A percentile compares a stretch with the other conserved stretches of the same genome.
phyloP scores from a whole-genome alignment of 179 eudicot species.

The Corrigiola litoralis region DNA sequence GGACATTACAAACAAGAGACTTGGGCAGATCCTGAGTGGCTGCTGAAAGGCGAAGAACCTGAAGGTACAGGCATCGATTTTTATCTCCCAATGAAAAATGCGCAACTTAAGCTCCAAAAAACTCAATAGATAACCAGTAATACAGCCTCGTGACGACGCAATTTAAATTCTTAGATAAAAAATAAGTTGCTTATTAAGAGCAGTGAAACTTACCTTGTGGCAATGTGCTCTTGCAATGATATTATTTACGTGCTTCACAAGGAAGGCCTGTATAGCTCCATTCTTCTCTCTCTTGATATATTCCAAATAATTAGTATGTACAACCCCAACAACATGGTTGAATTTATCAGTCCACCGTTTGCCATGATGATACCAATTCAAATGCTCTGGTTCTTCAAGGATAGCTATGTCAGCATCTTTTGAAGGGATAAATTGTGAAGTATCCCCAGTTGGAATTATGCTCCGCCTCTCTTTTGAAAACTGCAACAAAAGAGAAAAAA shows the following conservation, averaged over 20 bases:
- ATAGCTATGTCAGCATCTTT: slow-evolving; percentile 97
- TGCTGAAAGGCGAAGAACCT: slow-evolving; percentile 97
- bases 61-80: slow-evolving; percentile 12
- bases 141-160: no score
- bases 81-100: slow-evolving; percentile 13
- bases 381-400: slow-evolving; percentile 96
- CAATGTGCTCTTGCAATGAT: slow-evolving; percentile 81
- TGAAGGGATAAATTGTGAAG: slow-evolving; percentile 74
- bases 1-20: slow-evolving; percentile 87
- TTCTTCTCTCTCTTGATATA: slow-evolving; percentile 97
- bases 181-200: no score
- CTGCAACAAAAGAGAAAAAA: no score
- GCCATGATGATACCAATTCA: slow-evolving; percentile 99
- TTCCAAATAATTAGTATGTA: slow-evolving; percentile 96
- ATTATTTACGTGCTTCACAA: slow-evolving; percentile 87
- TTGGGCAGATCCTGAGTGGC: slow-evolving; percentile 97
- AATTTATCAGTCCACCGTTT: slow-evolving; percentile 97
- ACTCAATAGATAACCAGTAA: no score
- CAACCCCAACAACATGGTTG: slow-evolving; percentile 95
- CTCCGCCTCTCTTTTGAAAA: slow-evolving; percentile 89
- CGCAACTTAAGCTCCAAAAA: no score
- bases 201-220: slow-evolving; percentile 60
- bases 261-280: slow-evolving; percentile 87
- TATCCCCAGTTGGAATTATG: slow-evolving; percentile 93
- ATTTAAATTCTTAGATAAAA: no score